phyloP scores from a whole-genome alignment of 1,139 yeast genomes.

The Suhomyces bokatorum region DNA sequence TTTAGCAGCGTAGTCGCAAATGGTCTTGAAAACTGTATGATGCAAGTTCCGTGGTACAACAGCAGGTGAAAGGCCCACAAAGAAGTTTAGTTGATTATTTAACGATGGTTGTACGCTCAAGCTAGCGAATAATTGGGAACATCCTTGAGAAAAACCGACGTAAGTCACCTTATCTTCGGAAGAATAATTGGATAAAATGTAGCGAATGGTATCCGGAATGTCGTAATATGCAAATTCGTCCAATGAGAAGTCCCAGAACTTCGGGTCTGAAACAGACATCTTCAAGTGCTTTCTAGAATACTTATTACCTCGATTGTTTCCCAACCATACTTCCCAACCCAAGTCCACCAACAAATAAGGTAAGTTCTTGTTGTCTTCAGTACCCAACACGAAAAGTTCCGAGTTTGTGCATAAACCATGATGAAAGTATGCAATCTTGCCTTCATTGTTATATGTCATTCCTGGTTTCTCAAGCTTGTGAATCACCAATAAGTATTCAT shows the following conservation, averaged over 20 bases:
- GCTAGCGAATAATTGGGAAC: slow-evolving; percentile 47
- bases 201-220: slow-evolving; percentile 72
- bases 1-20: slow-evolving; percentile 38
- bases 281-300: slow-evolving; percentile 41
- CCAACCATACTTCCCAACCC: slow-evolving; percentile 42
- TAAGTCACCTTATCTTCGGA: slow-evolving; percentile 27
- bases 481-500: slow-evolving; percentile 43
- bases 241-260: slow-evolving; percentile 82
- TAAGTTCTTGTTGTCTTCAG: slow-evolving; percentile 30
- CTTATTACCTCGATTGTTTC: slow-evolving; percentile 40
- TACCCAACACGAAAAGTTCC: slow-evolving; percentile 45
- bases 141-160: slow-evolving; percentile 50
- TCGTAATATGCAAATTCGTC: slow-evolving; percentile 86
- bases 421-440: slow-evolving; percentile 44
- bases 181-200: slow-evolving; percentile 35
- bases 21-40: slow-evolving; percentile 37
- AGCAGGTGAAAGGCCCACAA: slow-evolving; percentile 49
- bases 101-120: slow-evolving; percentile 42
- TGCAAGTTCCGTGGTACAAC: slow-evolving; percentile 43
- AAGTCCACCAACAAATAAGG: slow-evolving; percentile 32
- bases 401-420: slow-evolving; percentile 50
- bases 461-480: slow-evolving; percentile 30
- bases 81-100: slow-evolving; percentile 33
- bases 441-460: slow-evolving; percentile 4
- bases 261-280: slow-evolving; percentile 40